Percentiles rank a stretch among this genome's conserved stretches.
phyloP scores from a whole-genome alignment of 441 rosid species.

The Euphorbia celastroides region DNA sequence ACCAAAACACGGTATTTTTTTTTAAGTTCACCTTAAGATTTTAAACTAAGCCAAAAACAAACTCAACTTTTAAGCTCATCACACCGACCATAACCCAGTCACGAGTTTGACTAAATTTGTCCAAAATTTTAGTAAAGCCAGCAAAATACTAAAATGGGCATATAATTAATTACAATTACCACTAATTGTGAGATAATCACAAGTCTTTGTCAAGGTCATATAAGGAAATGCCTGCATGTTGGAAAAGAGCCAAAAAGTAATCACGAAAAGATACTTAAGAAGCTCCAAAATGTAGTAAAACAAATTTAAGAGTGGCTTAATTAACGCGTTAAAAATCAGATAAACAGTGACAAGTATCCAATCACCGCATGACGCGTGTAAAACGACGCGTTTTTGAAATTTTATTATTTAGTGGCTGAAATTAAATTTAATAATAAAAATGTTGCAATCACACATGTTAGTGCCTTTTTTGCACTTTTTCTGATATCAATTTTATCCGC shows the following conservation, averaged over 20 bases:
- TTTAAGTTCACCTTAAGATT: too few relatives aligned
- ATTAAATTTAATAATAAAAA: background rate
- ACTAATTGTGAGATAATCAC: conserved; percentile 6
- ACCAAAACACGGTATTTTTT: too few relatives aligned
- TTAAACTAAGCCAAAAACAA: too few relatives aligned
- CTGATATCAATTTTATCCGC: background rate
- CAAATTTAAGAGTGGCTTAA: conserved; percentile 9
- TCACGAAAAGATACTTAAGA: conserved; percentile 25
- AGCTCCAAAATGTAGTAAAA: conserved; percentile 13
- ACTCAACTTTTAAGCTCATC: too few relatives aligned
- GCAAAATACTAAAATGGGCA: background rate
- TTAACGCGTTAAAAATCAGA: conserved; percentile 14
- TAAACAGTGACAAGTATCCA: conserved; percentile 1
- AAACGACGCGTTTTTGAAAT: background rate
- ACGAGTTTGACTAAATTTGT: background rate
- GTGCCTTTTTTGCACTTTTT: conserved; percentile 7
- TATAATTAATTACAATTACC: background rate
- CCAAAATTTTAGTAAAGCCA: background rate
- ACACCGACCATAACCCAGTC: background rate
- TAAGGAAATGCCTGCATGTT: background rate
- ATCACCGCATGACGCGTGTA: background rate
- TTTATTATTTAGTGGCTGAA: background rate
- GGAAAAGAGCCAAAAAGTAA: conserved; percentile 9
- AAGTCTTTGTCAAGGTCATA: conserved; percentile 18
- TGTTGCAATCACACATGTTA: background rate